Evolutionary conservation across 192 early-diverging fungal species (phyloP), one percentile per base, ranked within the genome.

Genomic region (Coemansia sp.): DNA sequence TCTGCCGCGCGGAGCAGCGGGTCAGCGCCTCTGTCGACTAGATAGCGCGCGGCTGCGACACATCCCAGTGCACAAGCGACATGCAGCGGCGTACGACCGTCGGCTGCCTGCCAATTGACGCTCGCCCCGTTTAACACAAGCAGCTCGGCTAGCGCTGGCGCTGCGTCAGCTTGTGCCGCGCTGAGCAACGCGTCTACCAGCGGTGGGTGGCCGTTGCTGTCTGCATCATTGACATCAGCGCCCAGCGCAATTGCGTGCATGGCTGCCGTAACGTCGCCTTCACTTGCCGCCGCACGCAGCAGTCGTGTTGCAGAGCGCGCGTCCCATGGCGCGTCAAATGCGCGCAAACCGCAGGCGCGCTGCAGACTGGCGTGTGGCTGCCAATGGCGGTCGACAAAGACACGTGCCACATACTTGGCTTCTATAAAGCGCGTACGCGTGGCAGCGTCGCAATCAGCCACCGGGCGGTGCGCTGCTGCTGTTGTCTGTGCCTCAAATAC

Each of bases 181-280:
- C 78, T 73, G 25, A 81, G 68, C 58, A 81, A 62, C 31, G 78
- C 72, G 18, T 56, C 63, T 0, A 66, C 51, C 55, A 81, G 53
- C 23, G 73, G 65, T 1, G 71, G 71, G 0, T 34, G 27, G 7
- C 41, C 23, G 16, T 14, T 12, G 7, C 21, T 12, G 7, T 25
- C 58, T 24, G 59, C 56, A 12, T 54, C 18, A 56, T 88, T 85
- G 18, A 89, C 84, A 58, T 90, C 80, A 8, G 90, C 90, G 26
- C 92, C 91, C 34, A 87, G 68, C n/a, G 89, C 86, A 53, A 96
- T 62, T n/a, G 80, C 86, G 7, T 83, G 70, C 57, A 91, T 51
- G 4, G 82, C 85, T 2, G 72, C 78, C 5, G 62, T 38, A 4
- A 87, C 67, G 55, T 92, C 83, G 16, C 83, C 78, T 19, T 76